Percentiles rank a stretch among this genome's conserved stretches.
phyloP scores from a whole-genome alignment of 306 rosid species.

The Malus fusca region DNA sequence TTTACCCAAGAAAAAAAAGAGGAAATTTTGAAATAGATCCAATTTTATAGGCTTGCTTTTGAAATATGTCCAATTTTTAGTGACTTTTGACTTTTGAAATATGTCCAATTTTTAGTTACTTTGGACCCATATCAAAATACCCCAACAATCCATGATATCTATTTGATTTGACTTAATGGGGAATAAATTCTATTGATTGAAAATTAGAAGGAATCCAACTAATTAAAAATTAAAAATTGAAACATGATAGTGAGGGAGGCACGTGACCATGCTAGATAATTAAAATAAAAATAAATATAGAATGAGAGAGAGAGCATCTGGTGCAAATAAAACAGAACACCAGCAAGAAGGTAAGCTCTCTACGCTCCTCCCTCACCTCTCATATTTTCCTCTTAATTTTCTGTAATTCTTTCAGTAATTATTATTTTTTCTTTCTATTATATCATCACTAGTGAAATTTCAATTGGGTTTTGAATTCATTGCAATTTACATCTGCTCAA shows the following conservation, averaged over 20 bases:
- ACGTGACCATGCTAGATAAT: not conserved
- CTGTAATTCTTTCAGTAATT: not conserved
- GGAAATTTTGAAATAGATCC: too few species aligned
- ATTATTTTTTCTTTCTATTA: not conserved
- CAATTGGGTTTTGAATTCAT: not conserved
- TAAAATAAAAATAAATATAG: not conserved
- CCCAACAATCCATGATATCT: too few species aligned
- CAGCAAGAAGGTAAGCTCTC: constrained; percentile 4
- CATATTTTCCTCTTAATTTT: not conserved
- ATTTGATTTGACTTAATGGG: too few species aligned
- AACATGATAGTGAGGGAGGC: not conserved
- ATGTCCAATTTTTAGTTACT: too few species aligned
- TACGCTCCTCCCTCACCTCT: not conserved
- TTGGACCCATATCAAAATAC: too few species aligned
- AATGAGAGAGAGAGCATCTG: constrained; percentile 1
- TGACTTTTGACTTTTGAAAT: too few species aligned
- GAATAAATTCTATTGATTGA: too few species aligned
- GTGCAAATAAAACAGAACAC: not conserved
- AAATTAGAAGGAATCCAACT: not conserved
- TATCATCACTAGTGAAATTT: not conserved
- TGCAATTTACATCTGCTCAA: not conserved
- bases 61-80: too few species aligned
- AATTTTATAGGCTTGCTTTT: too few species aligned
- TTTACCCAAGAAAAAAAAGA: too few species aligned
- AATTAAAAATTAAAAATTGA: not conserved